phyloP scores from a whole-genome alignment of 2,329 filamentous ascomycete species.

The Cryphonectria carpinicola region DNA sequence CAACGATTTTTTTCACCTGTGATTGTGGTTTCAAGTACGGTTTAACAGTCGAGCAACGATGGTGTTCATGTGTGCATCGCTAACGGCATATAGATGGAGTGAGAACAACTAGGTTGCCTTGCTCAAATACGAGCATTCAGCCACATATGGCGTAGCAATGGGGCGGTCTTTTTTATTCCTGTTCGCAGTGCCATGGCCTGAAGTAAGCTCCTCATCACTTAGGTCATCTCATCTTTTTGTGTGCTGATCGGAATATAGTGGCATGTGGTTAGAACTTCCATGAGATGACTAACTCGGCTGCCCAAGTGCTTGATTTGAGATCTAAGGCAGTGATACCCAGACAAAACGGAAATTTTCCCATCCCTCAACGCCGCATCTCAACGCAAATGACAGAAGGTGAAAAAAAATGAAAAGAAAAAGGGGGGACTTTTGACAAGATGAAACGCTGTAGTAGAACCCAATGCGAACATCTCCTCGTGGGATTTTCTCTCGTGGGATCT shows the following conservation, averaged over 20 bases:
- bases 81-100: slow-evolving; percentile 50
- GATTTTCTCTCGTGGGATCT: neutral
- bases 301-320: neutral
- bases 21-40: slow-evolving; percentile 83
- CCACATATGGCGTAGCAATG: neutral
- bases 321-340: slow-evolving; percentile 12
- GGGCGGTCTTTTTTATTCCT: neutral
- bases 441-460: neutral
- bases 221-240: neutral
- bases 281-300: neutral
- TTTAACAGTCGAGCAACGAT: neutral
- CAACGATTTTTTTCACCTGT: slow-evolving; percentile 88
- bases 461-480: neutral
- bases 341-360: neutral
- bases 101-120: slow-evolving; percentile 58
- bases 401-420: too few species aligned
- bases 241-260: slow-evolving; percentile 6
- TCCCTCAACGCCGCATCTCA: slow-evolving; percentile 9
- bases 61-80: slow-evolving; percentile 30
- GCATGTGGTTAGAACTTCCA: neutral
- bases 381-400: neutral
- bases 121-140: neutral
- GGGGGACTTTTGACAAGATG: too few species aligned
- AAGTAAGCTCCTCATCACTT: neutral
- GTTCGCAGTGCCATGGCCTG: neutral